These are phyloP conservation scores for Populus trichocarpa DNA, from an alignment of 441 rosid genomes.

Conservation along the genomic window DNA sequence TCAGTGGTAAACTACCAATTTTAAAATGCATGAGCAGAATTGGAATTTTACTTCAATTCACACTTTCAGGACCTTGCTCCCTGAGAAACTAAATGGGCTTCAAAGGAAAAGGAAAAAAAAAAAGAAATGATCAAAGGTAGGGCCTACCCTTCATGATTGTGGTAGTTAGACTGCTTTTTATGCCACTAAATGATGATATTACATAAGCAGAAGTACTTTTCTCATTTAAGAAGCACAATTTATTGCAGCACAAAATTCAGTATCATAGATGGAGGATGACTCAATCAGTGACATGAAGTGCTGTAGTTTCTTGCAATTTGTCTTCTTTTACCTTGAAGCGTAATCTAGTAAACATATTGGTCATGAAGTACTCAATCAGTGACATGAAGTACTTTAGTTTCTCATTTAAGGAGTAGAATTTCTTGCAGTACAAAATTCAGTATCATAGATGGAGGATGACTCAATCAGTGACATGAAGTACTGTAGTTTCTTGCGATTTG, in stretches of 20 bases:
- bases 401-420: too few species aligned
- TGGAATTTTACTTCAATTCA: neutral
- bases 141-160: neutral
- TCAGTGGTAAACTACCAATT: too few species aligned
- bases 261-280: neutral
- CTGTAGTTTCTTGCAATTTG: neutral
- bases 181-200: neutral
- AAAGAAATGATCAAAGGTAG: neutral
- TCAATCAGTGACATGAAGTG: neutral
- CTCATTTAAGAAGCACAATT: neutral
- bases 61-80: neutral
- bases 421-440: neutral
- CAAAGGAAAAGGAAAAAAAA: neutral
- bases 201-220: neutral
- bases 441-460: neutral
- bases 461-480: neutral
- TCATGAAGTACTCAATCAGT: neutral
- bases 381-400: neutral
- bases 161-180: neutral
- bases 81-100: too few species aligned
- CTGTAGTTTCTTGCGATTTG: neutral
- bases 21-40: neutral
- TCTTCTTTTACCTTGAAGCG: neutral
- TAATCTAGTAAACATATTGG: slow-evolving; percentile 19
- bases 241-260: neutral